Percentiles rank a stretch among this genome's conserved stretches.
Evolutionary conservation across 202 grass and related monocot species (phyloP).

Genomic region (Elaeis oleifera): DNA sequence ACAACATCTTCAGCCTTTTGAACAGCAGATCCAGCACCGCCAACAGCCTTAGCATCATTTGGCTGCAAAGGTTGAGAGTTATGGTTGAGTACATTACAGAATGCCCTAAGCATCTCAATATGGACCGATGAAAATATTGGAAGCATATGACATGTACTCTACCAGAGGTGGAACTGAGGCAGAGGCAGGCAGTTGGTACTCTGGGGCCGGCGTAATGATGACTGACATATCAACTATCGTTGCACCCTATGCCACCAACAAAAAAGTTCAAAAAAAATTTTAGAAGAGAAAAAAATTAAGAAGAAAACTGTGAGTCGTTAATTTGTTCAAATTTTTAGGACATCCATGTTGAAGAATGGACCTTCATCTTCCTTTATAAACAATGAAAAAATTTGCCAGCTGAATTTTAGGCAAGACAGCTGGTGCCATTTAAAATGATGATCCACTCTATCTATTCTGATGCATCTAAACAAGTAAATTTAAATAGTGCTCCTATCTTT

Average conservation of each 20-base stretch:
- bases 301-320: neutral
- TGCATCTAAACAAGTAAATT: too few species aligned
- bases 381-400: too few species aligned
- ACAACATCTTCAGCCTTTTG: slow-evolving; percentile 78
- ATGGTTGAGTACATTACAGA: too few species aligned
- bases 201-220: slow-evolving; percentile 46
- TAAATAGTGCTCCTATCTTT: too few species aligned
- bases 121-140: too few species aligned
- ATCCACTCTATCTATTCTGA: too few species aligned
- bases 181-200: slow-evolving; percentile 61
- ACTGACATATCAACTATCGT: slow-evolving; percentile 95
- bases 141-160: neutral
- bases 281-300: neutral
- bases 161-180: slow-evolving; percentile 48
- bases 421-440: too few species aligned
- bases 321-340: too few species aligned
- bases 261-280: neutral
- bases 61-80: slow-evolving; percentile 21
- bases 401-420: too few species aligned
- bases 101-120: too few species aligned
- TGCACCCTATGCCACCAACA: slow-evolving; percentile 44
- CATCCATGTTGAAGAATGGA: too few species aligned
- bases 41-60: slow-evolving; percentile 38
- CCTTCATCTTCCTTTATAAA: too few species aligned
- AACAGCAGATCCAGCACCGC: slow-evolving; percentile 40